Base-by-base conservation (phyloP, 345 rosid genomes). In the Gossypium stocksii region DNA sequence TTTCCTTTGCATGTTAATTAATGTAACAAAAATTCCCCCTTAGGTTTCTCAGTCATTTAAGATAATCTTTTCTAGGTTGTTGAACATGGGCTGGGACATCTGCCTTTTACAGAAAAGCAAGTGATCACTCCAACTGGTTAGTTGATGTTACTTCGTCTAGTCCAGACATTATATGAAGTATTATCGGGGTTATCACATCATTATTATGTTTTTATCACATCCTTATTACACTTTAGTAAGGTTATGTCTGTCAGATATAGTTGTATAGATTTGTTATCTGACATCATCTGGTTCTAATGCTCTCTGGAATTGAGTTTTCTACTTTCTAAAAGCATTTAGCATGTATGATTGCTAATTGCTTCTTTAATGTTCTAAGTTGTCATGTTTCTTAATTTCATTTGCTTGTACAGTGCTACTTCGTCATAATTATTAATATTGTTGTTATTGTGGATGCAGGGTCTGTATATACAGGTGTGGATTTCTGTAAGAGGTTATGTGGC, bases 401-500 rank as follows among this genome's bases (percentile, higher is more conserved):
- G 44, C 72, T 51, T 27, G 17, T 7, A 4, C 15, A 10, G 10
- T 27, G 17, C 60, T 69, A 3, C 20, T 34, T 29, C 2, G 60
- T 70, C 27, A n/a, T 70, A 70, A 20, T 29, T 3, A 16, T 73
- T 19, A 1, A 66, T 52, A 17, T 52, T 62, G 43, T 48, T 7
- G 15, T 48, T n/a, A 34, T 77, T 23, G 7, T 22, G 45, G 29
- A 70, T 82, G 81, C 93, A 94, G 99, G 94, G 53, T 90, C 98
- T 70, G 98, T 95, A 17, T 95, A 95, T 83, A 88, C 94, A 44
- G 99, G 99, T 69, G 97, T 92, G 83, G 99, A 95, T 82, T 95
- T 95, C 85, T 95, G 99, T 85, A 95, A 95, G 84, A 89, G 97
- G 81, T 82, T 95, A 78, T 95, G 99, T 57, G 99, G 99, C 72